These are phyloP conservation scores for Excoecaria agallocha DNA, from an alignment of 345 rosid species.

Conservation along the genomic window DNA sequence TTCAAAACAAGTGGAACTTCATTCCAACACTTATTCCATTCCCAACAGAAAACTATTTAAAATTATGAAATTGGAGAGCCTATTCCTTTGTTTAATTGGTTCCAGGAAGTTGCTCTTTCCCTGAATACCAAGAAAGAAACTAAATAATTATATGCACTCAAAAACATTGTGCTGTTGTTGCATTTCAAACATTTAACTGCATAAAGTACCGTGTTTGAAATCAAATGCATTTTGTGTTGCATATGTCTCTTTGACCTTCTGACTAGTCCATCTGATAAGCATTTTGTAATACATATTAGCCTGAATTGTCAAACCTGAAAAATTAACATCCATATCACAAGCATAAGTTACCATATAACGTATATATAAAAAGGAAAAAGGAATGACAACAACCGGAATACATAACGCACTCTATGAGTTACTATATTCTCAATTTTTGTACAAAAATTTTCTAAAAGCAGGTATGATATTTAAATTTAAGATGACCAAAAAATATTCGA, in stretches of 20 bases:
- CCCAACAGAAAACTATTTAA: neutral
- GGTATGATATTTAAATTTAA: neutral
- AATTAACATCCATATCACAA: slow-evolving; percentile 12
- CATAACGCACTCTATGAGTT: neutral
- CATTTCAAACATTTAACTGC: neutral
- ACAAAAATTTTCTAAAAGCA: neutral
- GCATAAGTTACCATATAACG: neutral
- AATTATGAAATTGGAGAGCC: neutral
- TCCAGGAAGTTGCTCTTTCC: neutral
- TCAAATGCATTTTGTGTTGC: slow-evolving; percentile 76
- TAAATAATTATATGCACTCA: neutral
- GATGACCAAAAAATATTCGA: neutral
- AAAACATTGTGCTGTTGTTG: neutral
- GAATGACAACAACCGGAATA: neutral
- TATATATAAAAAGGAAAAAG: neutral
- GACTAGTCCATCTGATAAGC: slow-evolving; percentile 97
- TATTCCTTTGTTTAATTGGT: neutral
- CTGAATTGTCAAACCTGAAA: slow-evolving; percentile 92
- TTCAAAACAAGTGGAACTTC: neutral
- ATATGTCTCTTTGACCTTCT: slow-evolving; percentile 75
- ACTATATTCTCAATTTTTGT: neutral
- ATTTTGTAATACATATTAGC: slow-evolving; percentile 97
- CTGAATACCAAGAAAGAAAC: neutral
- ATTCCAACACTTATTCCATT: neutral
- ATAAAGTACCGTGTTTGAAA: slow-evolving; percentile 72